Evolutionary conservation across 179 eudicot species (phyloP), one percentile per base, ranked within the genome.

Genomic region (Silene coronaria): DNA sequence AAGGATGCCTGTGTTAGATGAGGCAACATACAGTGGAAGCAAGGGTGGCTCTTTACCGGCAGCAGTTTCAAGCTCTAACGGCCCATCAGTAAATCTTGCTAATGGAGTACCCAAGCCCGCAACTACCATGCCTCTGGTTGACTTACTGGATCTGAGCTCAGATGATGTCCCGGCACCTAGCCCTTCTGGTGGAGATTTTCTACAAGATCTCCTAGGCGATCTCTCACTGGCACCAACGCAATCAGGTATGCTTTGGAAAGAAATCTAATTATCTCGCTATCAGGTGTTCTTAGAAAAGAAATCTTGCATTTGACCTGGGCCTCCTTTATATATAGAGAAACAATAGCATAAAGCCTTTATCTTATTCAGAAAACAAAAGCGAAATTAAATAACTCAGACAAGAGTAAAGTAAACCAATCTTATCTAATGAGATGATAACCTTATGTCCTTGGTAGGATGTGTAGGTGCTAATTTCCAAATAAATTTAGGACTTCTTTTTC

Each of bases 1-100:
- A 77, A 84, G 93, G 83, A 95, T 95, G 99, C 99, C 99, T 57
- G 97, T 92, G 66, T 89, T 95, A 79, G 99, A 95, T 78, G 99
- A 95, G 87, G 91, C 97, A 75, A 91, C 95, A 63, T 89, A 81
- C 81, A 88, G 85, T 63, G 95, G 91, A 67, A 92, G 83, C 78
- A 92, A 81, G 81, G 84, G 85, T 61, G 97, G 97, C 77, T 90
- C 99, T 58, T 82, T 89, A 81, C 85, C 90, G 8, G 82, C 91
- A 62, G 76, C 88, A 51, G 72, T 79, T 82, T 81, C 93, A 60
- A 83, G 88, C 72, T 85, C 97, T 70, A 84, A 88, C 42, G 96
- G 91, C 14, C 84, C 88, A 78, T 58, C 92, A 70, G 86, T 87
- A 55, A 86, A 84, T 80, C 87, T 92, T 85, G 87, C 97, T 60